Percentiles rank a stretch among this genome's conserved stretches.
These are phyloP conservation scores for Pseudogymnoascus sp. DNA, from an alignment of 2,329 filamentous ascomycete species.

Conservation along the genomic window DNA sequence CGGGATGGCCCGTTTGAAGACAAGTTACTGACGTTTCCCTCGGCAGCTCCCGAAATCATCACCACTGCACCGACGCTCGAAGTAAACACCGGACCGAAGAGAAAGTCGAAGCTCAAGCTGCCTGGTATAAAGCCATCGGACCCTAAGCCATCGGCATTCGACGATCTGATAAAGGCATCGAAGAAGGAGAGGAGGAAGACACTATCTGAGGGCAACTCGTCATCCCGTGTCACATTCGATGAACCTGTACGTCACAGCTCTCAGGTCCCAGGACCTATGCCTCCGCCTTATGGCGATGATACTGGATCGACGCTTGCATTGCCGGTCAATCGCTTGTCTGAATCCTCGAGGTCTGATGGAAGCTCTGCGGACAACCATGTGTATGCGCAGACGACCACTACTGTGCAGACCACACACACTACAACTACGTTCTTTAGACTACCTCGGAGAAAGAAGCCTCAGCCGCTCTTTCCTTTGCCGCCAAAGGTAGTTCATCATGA, in stretches of 20 bases:
- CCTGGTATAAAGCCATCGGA: conserved; percentile 27
- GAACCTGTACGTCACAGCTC: conserved; percentile 46
- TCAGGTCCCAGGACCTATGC: conserved; percentile 35
- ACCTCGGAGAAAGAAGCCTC: conserved; percentile 65
- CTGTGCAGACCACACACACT: conserved; percentile 54
- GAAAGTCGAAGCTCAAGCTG: conserved; percentile 47
- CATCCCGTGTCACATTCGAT: conserved; percentile 49
- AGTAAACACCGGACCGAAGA: conserved; percentile 43
- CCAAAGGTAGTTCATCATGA: conserved; percentile 47
- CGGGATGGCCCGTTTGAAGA: conserved; percentile 9
- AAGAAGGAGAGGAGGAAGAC: conserved; percentile 38
- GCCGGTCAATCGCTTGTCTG: conserved; percentile 60
- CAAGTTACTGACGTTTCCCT: background rate
- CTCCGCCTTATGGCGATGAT: conserved; percentile 55
- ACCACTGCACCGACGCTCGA: conserved; percentile 81
- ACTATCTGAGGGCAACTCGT: conserved; percentile 27
- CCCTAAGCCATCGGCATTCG: conserved; percentile 12
- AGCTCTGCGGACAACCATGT: conserved; percentile 62
- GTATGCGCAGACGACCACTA: conserved; percentile 50
- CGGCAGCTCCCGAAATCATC: conserved; percentile 65
- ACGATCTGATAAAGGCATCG: conserved; percentile 19
- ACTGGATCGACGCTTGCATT: conserved; percentile 53
- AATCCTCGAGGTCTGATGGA: conserved; percentile 83
- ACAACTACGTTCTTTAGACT: conserved; percentile 74
- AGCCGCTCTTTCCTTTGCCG: conserved; percentile 79